Evolutionary conservation across 768 basidiomycete genomes (phyloP).

Genomic region (Tylopilus felleus): DNA sequence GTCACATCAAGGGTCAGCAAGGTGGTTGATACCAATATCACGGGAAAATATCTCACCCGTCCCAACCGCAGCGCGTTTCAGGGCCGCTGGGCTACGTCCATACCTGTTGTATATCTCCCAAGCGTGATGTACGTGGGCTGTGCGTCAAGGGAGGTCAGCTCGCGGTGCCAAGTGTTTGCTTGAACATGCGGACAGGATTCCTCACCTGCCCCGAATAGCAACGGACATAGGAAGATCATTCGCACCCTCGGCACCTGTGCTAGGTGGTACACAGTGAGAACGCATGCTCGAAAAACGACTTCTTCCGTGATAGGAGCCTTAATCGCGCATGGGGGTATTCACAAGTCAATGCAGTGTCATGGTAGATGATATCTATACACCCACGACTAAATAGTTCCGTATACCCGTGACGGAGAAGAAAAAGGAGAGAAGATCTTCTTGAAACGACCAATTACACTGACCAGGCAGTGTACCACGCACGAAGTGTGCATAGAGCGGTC

Average conservation of each 20-base stretch:
- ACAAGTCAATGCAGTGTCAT: neutral
- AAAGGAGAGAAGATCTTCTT: conserved; percentile 35
- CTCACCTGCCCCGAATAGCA: conserved; percentile 87
- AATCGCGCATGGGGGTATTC: neutral
- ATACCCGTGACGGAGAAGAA: conserved; percentile 56
- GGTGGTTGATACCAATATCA: neutral
- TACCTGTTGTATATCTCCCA: conserved; percentile 78
- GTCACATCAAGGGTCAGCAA: conserved; percentile 12
- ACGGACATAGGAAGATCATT: conserved; percentile 78
- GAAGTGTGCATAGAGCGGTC: conserved; percentile 65
- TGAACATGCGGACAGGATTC: conserved; percentile 1
- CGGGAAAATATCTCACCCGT: conserved; percentile 41
- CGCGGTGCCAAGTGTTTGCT: neutral
- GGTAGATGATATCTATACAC: conserved; percentile 13
- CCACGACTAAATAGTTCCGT: conserved; percentile 63
- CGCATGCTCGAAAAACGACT: conserved; percentile 83
- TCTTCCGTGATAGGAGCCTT: conserved; percentile 94
- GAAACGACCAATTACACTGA: conserved; percentile 48
- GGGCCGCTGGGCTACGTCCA: conserved; percentile 64
- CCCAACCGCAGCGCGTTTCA: conserved; percentile 55
- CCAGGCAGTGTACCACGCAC: conserved; percentile 49
- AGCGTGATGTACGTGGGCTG: conserved; percentile 92
- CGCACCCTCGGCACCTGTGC: conserved; percentile 49
- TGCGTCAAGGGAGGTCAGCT: conserved; percentile 4
- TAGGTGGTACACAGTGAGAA: conserved; percentile 70